phyloP scores from a whole-genome alignment of 306 rosid genomes.

The Glycyrrhiza uralensis region DNA sequence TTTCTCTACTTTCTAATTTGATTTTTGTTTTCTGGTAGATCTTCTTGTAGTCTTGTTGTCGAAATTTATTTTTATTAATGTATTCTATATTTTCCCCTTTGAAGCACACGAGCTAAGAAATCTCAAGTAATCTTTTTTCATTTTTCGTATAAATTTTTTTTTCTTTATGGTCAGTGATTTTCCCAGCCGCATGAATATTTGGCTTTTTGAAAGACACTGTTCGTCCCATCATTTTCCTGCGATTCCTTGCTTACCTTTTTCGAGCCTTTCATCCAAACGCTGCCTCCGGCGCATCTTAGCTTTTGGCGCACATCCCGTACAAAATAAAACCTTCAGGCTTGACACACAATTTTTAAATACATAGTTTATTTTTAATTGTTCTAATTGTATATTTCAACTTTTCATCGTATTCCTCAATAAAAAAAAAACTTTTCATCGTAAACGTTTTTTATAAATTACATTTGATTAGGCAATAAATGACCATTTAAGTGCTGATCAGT shows the following conservation, averaged over 20 bases:
- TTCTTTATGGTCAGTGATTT: slow-evolving; percentile 20
- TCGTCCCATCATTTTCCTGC: slow-evolving; percentile 52
- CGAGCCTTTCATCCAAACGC: slow-evolving; percentile 22
- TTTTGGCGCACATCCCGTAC: not conserved
- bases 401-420: too few relatives aligned
- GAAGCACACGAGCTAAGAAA: not conserved
- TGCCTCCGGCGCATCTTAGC: slow-evolving; percentile 30
- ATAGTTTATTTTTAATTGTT: not conserved
- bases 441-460: too few relatives aligned
- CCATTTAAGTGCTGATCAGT: too few relatives aligned
- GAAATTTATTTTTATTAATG: too few relatives aligned
- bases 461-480: too few relatives aligned
- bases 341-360: too few relatives aligned
- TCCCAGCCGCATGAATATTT: slow-evolving; percentile 23
- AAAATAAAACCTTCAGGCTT: not conserved
- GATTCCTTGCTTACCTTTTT: slow-evolving; percentile 13
- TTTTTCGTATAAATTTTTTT: not conserved
- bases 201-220: slow-evolving; percentile 17
- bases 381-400: too few relatives aligned
- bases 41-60: not conserved
- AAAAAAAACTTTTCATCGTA: too few relatives aligned
- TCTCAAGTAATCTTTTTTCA: not conserved
- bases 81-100: not conserved
- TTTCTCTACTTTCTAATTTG: not conserved
- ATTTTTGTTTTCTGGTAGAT: too few relatives aligned